phyloP scores from a whole-genome alignment of 768 basidiomycete species.

The Mycena capillaripes region DNA sequence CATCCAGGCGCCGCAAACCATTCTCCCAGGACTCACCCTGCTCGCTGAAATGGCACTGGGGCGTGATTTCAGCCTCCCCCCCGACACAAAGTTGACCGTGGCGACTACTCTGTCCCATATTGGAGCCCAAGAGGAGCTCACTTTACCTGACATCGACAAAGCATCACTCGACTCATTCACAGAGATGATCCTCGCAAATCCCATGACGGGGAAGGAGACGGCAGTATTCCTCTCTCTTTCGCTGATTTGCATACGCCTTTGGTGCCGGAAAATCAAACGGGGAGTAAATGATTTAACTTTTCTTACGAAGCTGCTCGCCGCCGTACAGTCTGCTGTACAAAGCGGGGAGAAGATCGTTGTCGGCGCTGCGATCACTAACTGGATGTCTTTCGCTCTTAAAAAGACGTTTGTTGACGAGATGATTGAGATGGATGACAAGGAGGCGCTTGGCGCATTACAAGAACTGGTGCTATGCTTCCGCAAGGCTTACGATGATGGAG shows the following conservation, averaged over 20 bases:
- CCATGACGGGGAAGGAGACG: neutral
- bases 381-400: neutral
- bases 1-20: neutral
- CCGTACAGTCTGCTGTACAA: neutral
- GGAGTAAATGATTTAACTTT: neutral
- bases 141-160: neutral
- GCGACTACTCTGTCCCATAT: neutral
- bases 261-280: neutral
- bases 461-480: neutral
- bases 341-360: neutral
- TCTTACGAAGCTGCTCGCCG: neutral
- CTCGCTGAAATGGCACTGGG: neutral
- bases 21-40: neutral
- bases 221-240: neutral
- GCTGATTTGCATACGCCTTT: neutral
- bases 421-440: neutral
- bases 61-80: neutral
- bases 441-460: neutral
- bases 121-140: neutral
- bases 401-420: neutral
- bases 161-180: neutral
- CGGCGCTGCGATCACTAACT: neutral
- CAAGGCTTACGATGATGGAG: slow-evolving; percentile 2
- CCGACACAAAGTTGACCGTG: neutral
- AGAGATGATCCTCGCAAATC: neutral